phyloP scores from a whole-genome alignment of 352 stramenopile species.

The Phytophthora tentaculata region DNA sequence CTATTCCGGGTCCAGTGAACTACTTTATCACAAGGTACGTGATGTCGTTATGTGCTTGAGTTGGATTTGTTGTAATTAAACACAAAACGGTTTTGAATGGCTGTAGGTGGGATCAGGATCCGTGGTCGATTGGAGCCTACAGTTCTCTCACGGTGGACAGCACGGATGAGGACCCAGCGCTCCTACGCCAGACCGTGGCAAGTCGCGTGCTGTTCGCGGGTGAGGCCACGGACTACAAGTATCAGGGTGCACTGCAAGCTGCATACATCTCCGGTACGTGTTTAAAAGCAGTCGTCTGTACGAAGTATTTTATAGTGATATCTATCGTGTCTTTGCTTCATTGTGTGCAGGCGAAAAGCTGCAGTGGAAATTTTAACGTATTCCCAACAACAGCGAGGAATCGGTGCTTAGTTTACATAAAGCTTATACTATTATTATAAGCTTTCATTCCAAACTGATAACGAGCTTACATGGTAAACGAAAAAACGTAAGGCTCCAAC shows the following conservation, averaged over 20 bases:
- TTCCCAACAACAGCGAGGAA: no score
- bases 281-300: neutral
- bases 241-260: conserved; percentile 69
- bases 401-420: conserved; percentile 8
- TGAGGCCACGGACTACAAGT: conserved; percentile 73
- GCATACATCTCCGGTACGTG: conserved; percentile 60
- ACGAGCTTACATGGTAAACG: no score
- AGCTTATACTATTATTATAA: no score
- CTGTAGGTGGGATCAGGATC: conserved; percentile 66
- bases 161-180: conserved; percentile 60
- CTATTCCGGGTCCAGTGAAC: conserved; percentile 42
- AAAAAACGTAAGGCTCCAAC: no score
- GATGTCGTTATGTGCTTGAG: neutral
- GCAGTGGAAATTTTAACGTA: conserved; percentile 33
- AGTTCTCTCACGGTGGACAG: conserved; percentile 71
- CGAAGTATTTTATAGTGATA: neutral
- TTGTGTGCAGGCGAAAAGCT: conserved; percentile 35
- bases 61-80: neutral
- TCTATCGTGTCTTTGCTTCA: neutral
- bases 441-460: no score
- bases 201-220: conserved; percentile 67
- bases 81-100: neutral
- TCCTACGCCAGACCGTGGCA: conserved; percentile 45
- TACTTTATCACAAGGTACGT: conserved; percentile 61
- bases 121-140: conserved; percentile 62